Evolutionary conservation across 352 stramenopile genomes (phyloP).

Genomic region (Pythium apleroticum): DNA sequence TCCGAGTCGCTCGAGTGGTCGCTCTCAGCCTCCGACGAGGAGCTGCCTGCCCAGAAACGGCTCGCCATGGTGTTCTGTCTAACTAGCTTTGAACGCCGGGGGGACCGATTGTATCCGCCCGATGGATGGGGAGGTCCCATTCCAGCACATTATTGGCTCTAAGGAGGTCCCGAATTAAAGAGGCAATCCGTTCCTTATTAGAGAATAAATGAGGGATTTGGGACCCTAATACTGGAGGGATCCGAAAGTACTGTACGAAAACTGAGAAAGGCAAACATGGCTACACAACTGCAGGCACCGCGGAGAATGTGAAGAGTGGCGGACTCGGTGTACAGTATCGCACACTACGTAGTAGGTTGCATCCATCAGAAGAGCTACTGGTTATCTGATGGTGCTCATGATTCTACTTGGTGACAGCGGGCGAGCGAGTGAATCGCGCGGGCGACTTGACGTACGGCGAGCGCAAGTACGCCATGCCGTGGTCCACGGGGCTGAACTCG

Average conservation of each 20-base stretch:
- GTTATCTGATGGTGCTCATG: not conserved
- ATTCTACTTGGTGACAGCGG: conserved; percentile 19
- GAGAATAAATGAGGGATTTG: not conserved
- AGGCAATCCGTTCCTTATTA: not conserved
- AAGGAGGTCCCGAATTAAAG: conserved; percentile 23
- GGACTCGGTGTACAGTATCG: too few relatives aligned
- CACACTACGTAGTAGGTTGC: not conserved
- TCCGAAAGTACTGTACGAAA: too few relatives aligned
- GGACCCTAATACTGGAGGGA: not conserved
- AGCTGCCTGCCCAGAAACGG: conserved; percentile 81
- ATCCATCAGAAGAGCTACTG: not conserved
- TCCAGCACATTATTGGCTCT: conserved; percentile 27
- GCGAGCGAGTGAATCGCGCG: conserved; percentile 13
- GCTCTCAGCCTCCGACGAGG: conserved; percentile 79
- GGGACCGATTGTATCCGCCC: not conserved
- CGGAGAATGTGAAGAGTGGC: not conserved
- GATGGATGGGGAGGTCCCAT: not conserved
- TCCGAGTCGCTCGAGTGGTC: conserved; percentile 75
- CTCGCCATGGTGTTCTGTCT: conserved; percentile 55
- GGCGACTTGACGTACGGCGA: conserved; percentile 34
- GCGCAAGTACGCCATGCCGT: conserved; percentile 57
- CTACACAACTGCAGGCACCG: not conserved
- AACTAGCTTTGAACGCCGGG: not conserved
- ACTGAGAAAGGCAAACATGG: not conserved
- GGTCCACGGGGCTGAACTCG: conserved; percentile 32